phyloP scores from a whole-genome alignment of 169 alveolate species.

The Cryptosporidium felis region DNA sequence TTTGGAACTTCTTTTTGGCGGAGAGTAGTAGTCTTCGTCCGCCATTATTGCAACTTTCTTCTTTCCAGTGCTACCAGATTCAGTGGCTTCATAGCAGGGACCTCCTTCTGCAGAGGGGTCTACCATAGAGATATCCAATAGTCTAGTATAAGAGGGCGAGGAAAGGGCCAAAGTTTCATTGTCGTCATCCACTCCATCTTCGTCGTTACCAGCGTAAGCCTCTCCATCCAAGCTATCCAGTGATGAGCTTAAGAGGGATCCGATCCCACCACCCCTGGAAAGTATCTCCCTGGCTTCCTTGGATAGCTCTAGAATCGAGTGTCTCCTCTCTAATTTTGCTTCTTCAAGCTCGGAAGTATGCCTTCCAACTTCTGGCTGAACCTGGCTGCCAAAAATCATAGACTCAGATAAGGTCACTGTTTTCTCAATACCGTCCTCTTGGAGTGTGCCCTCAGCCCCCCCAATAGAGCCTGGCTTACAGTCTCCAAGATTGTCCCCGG shows the following conservation, averaged over 20 bases:
- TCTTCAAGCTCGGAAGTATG: too few species aligned
- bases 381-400: too few species aligned
- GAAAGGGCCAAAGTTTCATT: constrained; percentile 59
- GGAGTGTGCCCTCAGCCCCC: neutral
- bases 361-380: too few species aligned
- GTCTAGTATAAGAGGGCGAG: constrained; percentile 56
- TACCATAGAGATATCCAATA: constrained; percentile 13
- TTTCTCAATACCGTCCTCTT: constrained; percentile 5
- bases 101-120: neutral
- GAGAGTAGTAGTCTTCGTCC: constrained; percentile 33
- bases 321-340: too few species aligned
- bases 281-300: constrained; percentile 48
- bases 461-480: neutral
- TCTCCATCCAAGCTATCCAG: neutral
- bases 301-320: constrained; percentile 17
- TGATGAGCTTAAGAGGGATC: too few species aligned
- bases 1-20: neutral
- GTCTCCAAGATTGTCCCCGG: neutral
- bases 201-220: neutral
- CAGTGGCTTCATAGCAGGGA: neutral
- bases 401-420: constrained; percentile 3
- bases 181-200: constrained; percentile 15
- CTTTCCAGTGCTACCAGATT: neutral
- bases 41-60: constrained; percentile 34
- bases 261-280: neutral